Evolutionary conservation across 129 eudicot species (phyloP).

Genomic region (Flaveria brownii): DNA sequence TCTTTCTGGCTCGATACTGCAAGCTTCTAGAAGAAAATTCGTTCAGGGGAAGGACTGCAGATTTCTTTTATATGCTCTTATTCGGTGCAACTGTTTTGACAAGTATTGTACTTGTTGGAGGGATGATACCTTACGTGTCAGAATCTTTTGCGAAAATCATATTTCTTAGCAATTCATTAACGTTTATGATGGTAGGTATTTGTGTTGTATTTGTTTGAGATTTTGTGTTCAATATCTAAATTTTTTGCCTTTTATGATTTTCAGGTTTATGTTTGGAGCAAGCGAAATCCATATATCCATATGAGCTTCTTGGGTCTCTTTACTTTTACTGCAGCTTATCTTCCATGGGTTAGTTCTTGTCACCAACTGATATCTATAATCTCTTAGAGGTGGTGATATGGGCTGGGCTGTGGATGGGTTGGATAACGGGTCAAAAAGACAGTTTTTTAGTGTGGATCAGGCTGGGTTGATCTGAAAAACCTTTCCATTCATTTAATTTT

Average conservation of each 20-base stretch:
- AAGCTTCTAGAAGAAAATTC: slow-evolving; percentile 99
- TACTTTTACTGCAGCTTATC: slow-evolving; percentile 92
- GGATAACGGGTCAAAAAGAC: not conserved
- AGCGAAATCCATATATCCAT: slow-evolving; percentile 91
- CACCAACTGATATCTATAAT: not conserved
- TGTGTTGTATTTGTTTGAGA: not conserved
- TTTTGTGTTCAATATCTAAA: not conserved
- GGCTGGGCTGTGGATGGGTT: not conserved
- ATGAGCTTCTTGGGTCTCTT: slow-evolving; percentile 99
- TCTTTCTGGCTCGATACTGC: slow-evolving; percentile 98
- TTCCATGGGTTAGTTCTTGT: slow-evolving; percentile 85
- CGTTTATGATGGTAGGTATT: slow-evolving; percentile 90
- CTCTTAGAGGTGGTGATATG: not conserved
- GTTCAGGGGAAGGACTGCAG: slow-evolving; percentile 92
- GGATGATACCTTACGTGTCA: slow-evolving; percentile 94
- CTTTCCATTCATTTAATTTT: not conserved
- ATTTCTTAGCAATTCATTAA: slow-evolving; percentile 94
- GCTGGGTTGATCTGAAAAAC: not conserved
- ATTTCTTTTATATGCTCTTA: slow-evolving; percentile 94
- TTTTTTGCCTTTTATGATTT: not conserved
- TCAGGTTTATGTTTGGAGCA: slow-evolving; percentile 98
- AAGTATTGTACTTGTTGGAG: slow-evolving; percentile 91
- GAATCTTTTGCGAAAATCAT: slow-evolving; percentile 92
- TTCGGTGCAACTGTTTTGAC: slow-evolving; percentile 94
- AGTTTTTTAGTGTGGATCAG: not conserved